A percentile compares a stretch with the other conserved stretches of the same genome.
Conservation (phyloP, 2,329 filamentous ascomycete genomes). For the Talaromyces amestolkiae region DNA sequence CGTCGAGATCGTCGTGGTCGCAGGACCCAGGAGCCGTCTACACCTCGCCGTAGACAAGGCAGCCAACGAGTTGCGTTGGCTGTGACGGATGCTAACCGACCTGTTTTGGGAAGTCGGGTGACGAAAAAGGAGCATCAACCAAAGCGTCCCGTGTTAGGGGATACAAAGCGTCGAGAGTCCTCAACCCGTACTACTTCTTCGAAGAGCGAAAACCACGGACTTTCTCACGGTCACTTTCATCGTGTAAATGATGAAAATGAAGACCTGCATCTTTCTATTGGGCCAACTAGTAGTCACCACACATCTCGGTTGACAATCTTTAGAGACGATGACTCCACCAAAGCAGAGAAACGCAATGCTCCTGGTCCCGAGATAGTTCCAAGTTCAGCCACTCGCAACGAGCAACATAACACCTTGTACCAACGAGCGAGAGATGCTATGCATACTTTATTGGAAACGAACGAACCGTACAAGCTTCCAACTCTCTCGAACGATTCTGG, state of each 20-base stretch:
- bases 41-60: neutral
- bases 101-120: conserved; percentile 14
- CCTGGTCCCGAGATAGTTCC: conserved; percentile 3
- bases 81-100: conserved; percentile 14
- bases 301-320: conserved; percentile 38
- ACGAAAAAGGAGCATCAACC: conserved; percentile 10
- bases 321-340: conserved; percentile 29
- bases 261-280: conserved; percentile 29
- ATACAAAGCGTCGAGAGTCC: neutral
- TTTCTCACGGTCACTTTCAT: conserved; percentile 22
- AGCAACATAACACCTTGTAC: neutral
- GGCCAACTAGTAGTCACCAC: conserved; percentile 30
- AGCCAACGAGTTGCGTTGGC: conserved; percentile 12
- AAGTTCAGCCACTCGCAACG: neutral
- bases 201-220: neutral
- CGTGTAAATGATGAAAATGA: conserved; percentile 34
- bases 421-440: conserved; percentile 7
- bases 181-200: neutral
- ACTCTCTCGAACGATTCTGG: conserved; percentile 4
- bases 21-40: neutral
- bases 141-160: neutral
- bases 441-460: conserved; percentile 2
- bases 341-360: neutral
- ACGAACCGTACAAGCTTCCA: conserved; percentile 5
- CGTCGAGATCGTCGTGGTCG: conserved; percentile 10